Base-by-base conservation (phyloP, 2,329 filamentous ascomycete genomes). In the Colletotrichum costaricense region DNA sequence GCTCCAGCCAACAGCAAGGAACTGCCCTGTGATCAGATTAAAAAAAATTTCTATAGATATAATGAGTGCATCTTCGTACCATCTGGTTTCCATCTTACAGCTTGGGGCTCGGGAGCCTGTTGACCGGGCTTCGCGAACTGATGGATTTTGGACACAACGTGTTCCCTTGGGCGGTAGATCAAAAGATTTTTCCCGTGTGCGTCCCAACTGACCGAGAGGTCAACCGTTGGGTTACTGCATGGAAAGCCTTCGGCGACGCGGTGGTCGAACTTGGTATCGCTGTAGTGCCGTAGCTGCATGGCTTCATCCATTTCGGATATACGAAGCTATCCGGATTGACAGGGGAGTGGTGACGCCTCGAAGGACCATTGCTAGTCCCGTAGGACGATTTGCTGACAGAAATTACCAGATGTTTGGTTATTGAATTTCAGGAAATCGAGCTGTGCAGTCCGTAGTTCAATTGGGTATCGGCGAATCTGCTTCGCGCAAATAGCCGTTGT, bases 1-100 rank as follows among this genome's bases (percentile, higher is more conserved):
- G 76, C 90, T 94, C 91, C 94, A 97, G 58, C 92, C 94, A 16
- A 97, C 90, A 16, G 95, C 95, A 67, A 98, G 88, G 55, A 94
- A 91, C 75, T 94, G 93, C 9, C 93, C 92, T 93, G 33, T 22
- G 16, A n/a, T 22, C 11, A 6, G n/a, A 46, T 75, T 38, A 75
- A 46, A 5, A 14, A 56, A 12, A 12, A 35, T 1, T 33, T 9
- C 24, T 24, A 14, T 14, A 19, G 28, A 22, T 60, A 28, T 16
- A 22, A 24, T 8, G n/a, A 28, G n/a, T 5, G n/a, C 14, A 30
- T 26, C 19, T 14, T 76, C 86, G 78, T 79, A 93, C 93, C 93
- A 78, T 93, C 91, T 33, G 88, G 86, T 79, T 92, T 93, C 93
- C 93, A 94, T 59, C 83, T 86, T 68, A 93, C 77, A 28, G 87